phyloP scores from a whole-genome alignment of 176 grass and related monocot species.

The Phoenix dactylifera region DNA sequence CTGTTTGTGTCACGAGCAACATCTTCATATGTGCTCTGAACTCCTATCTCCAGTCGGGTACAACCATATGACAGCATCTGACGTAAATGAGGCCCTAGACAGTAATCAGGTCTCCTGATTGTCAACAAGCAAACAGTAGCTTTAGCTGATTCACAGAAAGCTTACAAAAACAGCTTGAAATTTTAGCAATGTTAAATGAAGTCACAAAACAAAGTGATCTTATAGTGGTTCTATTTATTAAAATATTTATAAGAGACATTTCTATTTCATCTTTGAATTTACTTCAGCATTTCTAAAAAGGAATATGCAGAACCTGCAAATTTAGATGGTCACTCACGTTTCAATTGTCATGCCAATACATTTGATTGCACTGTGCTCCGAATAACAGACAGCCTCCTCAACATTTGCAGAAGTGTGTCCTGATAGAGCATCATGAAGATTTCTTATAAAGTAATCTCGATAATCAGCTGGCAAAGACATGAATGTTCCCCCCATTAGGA shows the following conservation, averaged over 20 bases:
- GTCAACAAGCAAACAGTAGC: background rate
- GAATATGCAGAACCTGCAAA: no score
- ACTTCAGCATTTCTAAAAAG: no score
- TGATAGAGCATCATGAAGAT: conserved; percentile 94
- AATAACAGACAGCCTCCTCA: conserved; percentile 97
- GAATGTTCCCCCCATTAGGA: conserved; percentile 98
- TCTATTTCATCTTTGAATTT: no score
- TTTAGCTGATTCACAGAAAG: background rate
- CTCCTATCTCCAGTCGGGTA: conserved; percentile 93
- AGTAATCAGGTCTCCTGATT: conserved; percentile 98
- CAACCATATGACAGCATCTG: conserved; percentile 98
- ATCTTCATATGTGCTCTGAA: conserved; percentile 98
- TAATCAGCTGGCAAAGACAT: conserved; percentile 89
- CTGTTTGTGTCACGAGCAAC: conserved; percentile 91
- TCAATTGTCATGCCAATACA: conserved; percentile 99
- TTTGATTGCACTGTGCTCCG: conserved; percentile 82
- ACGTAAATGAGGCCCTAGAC: conserved; percentile 75
- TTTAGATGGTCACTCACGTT: conserved; percentile 38
- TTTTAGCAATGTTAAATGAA: no score
- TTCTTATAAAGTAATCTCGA: conserved; percentile 97
- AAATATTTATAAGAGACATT: no score
- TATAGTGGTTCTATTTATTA: no score
- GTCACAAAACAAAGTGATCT: no score
- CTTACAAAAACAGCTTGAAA: background rate
- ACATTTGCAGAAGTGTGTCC: conserved; percentile 92